A percentile compares a stretch with the other conserved stretches of the same genome.
Evolutionary conservation across 768 basidiomycete genomes (phyloP).

Genomic region (Pisolithus sp.): DNA sequence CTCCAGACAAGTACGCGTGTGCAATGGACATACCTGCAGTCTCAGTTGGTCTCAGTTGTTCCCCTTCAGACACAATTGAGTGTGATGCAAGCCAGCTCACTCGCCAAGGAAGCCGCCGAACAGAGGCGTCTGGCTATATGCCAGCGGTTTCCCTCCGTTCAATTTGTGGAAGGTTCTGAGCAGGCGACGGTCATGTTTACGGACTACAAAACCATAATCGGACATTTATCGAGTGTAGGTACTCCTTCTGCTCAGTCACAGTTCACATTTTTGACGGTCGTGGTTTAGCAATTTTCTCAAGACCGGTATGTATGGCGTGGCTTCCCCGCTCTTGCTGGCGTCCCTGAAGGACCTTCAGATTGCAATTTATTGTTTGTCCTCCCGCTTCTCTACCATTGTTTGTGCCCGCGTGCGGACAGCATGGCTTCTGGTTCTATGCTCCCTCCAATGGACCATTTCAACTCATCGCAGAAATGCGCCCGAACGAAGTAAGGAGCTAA

Average conservation of each 20-base stretch:
- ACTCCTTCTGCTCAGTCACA: background rate
- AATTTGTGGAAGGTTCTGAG: background rate
- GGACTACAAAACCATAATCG: background rate
- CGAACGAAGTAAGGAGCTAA: slow-evolving; percentile 11
- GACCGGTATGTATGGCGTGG: background rate
- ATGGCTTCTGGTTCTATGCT: slow-evolving; percentile 29
- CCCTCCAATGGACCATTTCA: slow-evolving; percentile 16
- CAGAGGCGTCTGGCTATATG: background rate
- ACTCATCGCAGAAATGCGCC: slow-evolving; percentile 21
- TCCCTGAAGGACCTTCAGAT: background rate
- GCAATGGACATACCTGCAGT: background rate
- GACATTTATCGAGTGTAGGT: background rate
- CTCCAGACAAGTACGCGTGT: slow-evolving; percentile 11
- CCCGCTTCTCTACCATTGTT: slow-evolving; percentile 24
- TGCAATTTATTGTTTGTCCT: slow-evolving; percentile 15
- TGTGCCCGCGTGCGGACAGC: slow-evolving; percentile 16
- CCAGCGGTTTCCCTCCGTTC: background rate
- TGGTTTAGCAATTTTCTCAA: background rate
- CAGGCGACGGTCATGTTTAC: background rate
- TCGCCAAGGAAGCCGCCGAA: background rate
- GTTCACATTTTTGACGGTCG: background rate
- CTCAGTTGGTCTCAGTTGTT: background rate
- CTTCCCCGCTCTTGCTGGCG: background rate
- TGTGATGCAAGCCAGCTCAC: background rate
- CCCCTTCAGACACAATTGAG: background rate